Base-by-base conservation (phyloP, 2,329 filamentous ascomycete genomes). In the Alternaria tenuissima region DNA sequence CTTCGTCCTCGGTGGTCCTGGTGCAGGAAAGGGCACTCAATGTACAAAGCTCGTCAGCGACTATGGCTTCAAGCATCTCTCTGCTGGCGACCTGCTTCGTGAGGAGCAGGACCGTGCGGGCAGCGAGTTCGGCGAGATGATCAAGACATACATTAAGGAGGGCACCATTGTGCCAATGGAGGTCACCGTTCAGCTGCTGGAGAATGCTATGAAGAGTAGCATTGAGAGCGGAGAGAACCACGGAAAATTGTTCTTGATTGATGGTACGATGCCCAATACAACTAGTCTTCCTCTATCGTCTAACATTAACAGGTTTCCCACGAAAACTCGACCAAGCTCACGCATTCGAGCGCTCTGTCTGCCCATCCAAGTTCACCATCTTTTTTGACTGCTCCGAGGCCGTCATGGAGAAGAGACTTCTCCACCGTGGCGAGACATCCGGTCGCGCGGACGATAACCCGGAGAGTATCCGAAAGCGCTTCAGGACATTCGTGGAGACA, bases 121-220 rank as follows among this genome's bases (percentile, higher is more conserved):
- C 59, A 93, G 89, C 66, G 85, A 97, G 80, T 98, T 96, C 78
- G 95, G 95, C 77, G 88, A 93, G 67, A 86, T 98, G 82, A 99
- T 99, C 86, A 90, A 90, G 78, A 87, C 90, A 70, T 94, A 95
- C 83, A 99, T 99, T 85, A 92, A 91, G 76, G 90, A 99, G 78
- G 95, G 95, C 61, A 89, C 89, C 71, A 99, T 99, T 79, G 95
- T 99, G 65, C 95, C 95, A n/a, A 96, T 97, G 92, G 94, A 98
- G 80, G 93, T 98, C 52, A 99, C 95, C 5, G 91, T 99, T 61
- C 90, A 94, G 73, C 83, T 99, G 36, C 87, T 99, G 43, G 94
- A 97, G 81, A 96, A 97, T 80, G 93, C 94, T 59, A 98, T 99
- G 92, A 85, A 85, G 57, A 88, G 86, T 8, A 85, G 87, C 12